Percentiles rank a stretch among this genome's conserved stretches.
phyloP scores from a whole-genome alignment of 2,329 filamentous ascomycete genomes.

The Claviceps humidiphila region DNA sequence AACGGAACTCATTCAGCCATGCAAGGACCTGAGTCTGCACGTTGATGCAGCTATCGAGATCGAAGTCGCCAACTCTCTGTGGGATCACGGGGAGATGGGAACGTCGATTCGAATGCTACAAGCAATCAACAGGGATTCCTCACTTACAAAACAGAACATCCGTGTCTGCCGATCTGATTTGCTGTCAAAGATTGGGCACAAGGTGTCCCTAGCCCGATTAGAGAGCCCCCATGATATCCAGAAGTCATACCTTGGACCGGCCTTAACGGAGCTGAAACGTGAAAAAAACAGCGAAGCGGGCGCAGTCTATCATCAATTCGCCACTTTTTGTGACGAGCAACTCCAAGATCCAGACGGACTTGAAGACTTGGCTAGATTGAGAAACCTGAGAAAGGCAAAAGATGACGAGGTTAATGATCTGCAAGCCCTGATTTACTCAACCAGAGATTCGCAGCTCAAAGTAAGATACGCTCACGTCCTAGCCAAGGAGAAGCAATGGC shows the following conservation, averaged over 20 bases:
- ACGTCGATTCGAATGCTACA: slow-evolving; percentile 84
- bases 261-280: slow-evolving; percentile 66
- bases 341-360: slow-evolving; percentile 73
- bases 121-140: slow-evolving; percentile 46
- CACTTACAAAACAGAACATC: slow-evolving; percentile 56
- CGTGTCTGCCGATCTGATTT: slow-evolving; percentile 63
- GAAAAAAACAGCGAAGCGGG: slow-evolving; percentile 59
- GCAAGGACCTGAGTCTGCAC: slow-evolving; percentile 55
- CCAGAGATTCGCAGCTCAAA: slow-evolving; percentile 38
- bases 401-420: slow-evolving; percentile 67
- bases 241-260: slow-evolving; percentile 69
- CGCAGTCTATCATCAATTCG: slow-evolving; percentile 87
- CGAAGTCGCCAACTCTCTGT: slow-evolving; percentile 79
- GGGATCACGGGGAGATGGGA: slow-evolving; percentile 85
- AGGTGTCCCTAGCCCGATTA: slow-evolving; percentile 76
- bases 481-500: slow-evolving; percentile 70
- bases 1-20: slow-evolving; percentile 60
- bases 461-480: slow-evolving; percentile 47
- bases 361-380: slow-evolving; percentile 71
- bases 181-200: slow-evolving; percentile 75
- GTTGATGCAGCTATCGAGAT: slow-evolving; percentile 66
- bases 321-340: slow-evolving; percentile 88
- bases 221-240: slow-evolving; percentile 89
- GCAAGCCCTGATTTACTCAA: slow-evolving; percentile 41
- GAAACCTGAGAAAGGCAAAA: slow-evolving; percentile 68